Conservation (phyloP, 192 early-diverging fungal genomes). For the Chytriomyces confervae region DNA sequence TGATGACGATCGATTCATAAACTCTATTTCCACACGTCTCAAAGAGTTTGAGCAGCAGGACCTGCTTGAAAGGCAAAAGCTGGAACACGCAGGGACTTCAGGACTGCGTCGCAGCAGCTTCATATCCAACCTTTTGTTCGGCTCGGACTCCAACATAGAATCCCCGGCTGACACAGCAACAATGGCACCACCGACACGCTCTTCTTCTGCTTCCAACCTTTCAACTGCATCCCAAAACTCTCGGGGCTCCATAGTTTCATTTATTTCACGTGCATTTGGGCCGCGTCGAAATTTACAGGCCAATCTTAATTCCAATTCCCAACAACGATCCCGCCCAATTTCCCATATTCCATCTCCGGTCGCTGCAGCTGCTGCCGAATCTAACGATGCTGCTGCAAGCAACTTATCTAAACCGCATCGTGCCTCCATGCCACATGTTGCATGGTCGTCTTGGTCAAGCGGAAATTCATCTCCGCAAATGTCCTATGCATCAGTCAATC, state of each 20-base stretch:
- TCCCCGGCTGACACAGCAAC: not conserved
- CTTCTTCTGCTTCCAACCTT: not conserved
- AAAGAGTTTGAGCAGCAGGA: constrained; percentile 17
- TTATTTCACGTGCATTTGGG: constrained; percentile 69
- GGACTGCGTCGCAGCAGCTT: constrained; percentile 5
- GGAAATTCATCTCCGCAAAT: constrained; percentile 40
- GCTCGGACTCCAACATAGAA: not conserved
- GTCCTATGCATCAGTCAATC: not conserved
- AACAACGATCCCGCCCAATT: not conserved
- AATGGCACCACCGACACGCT: not conserved
- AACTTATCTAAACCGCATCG: constrained; percentile 6
- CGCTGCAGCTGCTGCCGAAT: not conserved
- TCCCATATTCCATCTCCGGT: not conserved
- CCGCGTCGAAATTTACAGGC: constrained; percentile 27
- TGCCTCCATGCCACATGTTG: constrained; percentile 29
- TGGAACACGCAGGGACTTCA: not conserved
- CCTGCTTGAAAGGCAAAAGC: not conserved
- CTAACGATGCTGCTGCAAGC: not conserved
- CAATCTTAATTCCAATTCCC: not conserved
- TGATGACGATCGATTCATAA: constrained; percentile 29
- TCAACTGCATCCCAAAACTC: constrained; percentile 26
- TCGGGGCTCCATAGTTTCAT: constrained; percentile 60
- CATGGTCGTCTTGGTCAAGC: constrained; percentile 43
- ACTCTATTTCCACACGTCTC: constrained; percentile 4
- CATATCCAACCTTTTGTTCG: not conserved